These are phyloP conservation scores for Talaromyces piceae DNA, from an alignment of 2,329 filamentous ascomycete species.

Conservation along the genomic window DNA sequence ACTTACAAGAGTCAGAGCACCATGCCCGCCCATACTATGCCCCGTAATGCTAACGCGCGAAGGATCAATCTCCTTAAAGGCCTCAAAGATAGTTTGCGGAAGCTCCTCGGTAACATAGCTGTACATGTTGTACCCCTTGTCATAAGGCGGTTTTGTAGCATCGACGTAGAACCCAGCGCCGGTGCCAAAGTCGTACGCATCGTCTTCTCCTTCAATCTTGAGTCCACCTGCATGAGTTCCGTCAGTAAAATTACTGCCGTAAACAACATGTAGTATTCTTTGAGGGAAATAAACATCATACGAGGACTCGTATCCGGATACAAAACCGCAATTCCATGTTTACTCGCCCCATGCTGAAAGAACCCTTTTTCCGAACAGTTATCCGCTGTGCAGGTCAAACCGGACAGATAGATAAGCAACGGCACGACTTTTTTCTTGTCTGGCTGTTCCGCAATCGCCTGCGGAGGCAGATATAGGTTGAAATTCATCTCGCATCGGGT, in stretches of 20 bases:
- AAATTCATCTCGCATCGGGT: conserved; percentile 86
- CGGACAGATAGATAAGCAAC: conserved; percentile 86
- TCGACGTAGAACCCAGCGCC: conserved; percentile 95
- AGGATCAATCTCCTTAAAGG: conserved; percentile 65
- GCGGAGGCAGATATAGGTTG: conserved; percentile 82
- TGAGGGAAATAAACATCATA: conserved; percentile 31
- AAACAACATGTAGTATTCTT: not conserved
- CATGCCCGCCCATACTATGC: conserved; percentile 96
- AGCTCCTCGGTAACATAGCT: conserved; percentile 84
- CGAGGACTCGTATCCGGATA: conserved; percentile 94
- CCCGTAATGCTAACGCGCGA: conserved; percentile 74
- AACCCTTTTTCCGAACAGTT: conserved; percentile 73
- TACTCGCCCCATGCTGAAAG: conserved; percentile 74
- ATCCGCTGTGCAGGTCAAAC: conserved; percentile 89
- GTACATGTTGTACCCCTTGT: conserved; percentile 85
- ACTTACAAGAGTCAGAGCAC: conserved; percentile 69
- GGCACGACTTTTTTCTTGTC: conserved; percentile 66
- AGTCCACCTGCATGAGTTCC: conserved; percentile 55
- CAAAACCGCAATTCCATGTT: conserved; percentile 80
- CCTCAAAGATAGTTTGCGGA: conserved; percentile 64
- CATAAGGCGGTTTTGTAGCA: conserved; percentile 67
- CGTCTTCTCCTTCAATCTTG: conserved; percentile 74
- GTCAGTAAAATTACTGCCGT: not conserved
- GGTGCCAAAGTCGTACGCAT: conserved; percentile 82
- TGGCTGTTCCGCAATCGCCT: conserved; percentile 46